Evolutionary conservation across 768 basidiomycete genomes (phyloP).

Genomic region (Tricholoma bakamatsutake): DNA sequence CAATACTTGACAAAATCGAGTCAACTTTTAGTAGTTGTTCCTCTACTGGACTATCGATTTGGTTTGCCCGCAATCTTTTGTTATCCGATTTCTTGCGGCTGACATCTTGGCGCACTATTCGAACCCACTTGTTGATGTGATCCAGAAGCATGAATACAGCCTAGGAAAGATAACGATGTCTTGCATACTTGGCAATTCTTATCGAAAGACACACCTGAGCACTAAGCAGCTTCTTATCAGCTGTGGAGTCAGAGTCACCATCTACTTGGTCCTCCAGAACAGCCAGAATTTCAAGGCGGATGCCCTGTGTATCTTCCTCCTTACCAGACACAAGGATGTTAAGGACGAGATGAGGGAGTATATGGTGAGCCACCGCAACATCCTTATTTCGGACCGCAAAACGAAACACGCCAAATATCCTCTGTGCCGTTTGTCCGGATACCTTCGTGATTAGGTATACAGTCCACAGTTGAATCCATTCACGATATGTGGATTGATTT

Average conservation of each 20-base stretch:
- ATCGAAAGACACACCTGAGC: conserved; percentile 65
- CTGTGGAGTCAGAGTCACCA: conserved; percentile 44
- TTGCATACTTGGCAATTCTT: neutral
- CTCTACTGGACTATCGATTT: conserved; percentile 34
- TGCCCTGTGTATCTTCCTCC: conserved; percentile 53
- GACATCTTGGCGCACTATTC: conserved; percentile 64
- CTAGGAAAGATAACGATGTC: conserved; percentile 32
- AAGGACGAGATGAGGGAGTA: conserved; percentile 89
- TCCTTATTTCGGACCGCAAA: conserved; percentile 81
- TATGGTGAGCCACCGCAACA: conserved; percentile 86
- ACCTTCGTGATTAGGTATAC: conserved; percentile 68
- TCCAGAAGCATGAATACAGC: conserved; percentile 93
- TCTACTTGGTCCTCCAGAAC: conserved; percentile 88
- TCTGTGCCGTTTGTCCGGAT: conserved; percentile 49
- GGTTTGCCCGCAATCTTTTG: conserved; percentile 41
- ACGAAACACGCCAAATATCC: conserved; percentile 75
- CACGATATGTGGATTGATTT: conserved; percentile 74
- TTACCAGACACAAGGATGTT: conserved; percentile 76
- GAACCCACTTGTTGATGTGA: conserved; percentile 88
- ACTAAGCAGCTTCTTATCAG: conserved; percentile 83
- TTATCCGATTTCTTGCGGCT: conserved; percentile 40
- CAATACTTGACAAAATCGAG: conserved; percentile 75
- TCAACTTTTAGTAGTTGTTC: conserved; percentile 70
- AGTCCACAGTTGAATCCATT: conserved; percentile 94
- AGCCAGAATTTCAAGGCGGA: conserved; percentile 69